Base-by-base conservation (phyloP, 2,329 filamentous ascomycete genomes). In the Fusarium sp. region DNA sequence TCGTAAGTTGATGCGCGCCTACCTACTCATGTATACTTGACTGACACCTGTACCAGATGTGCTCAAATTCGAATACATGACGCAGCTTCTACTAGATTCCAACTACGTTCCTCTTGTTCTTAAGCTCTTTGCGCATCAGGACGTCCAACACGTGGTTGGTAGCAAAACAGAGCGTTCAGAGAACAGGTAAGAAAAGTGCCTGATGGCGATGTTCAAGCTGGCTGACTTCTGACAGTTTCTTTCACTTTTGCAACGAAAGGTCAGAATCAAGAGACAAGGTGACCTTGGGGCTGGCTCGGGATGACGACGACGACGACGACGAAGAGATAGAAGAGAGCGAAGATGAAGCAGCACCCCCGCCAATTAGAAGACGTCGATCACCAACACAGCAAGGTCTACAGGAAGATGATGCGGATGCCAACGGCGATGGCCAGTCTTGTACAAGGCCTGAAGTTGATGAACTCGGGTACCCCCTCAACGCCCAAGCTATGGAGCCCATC, bases 21-120 rank as follows among this genome's bases (percentile, higher is more conserved):
- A 27, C 15, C 10, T 21, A 4, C 29, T 15, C 21, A 9, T 33
- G 29, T 17, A 8, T 15, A 29, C 9, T 29, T 35, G 41, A 38
- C 63, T 74, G 43, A 72, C 48, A 23, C 52, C 4, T 23, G 19
- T 13, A 23, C 38, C 61, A 96, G 92, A 99, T 73, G 85, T 98
- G 25, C 80, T 99, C 64, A 97, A 97, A 73, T 97, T 95, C 67
- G 95, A 99, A 76, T 98, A 97, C 71, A 80, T 99, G 71, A 94
- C 93, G 1, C 95, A 99, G 72, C 84, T 99, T 3, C 80, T 99
- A 10, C 83, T 99, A 25, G 95, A 99, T 75, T 95, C 92, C 4
- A 98, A 97, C 74, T 99, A 97, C 73, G 83, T 99, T 7, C 94
- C 94, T 1, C 80, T 99, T 27, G 90, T 97, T 21, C 79, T 99